A percentile compares a stretch with the other conserved stretches of the same genome.
Conservation (phyloP, 352 stramenopile species). For the Pythium aristosporum region DNA sequence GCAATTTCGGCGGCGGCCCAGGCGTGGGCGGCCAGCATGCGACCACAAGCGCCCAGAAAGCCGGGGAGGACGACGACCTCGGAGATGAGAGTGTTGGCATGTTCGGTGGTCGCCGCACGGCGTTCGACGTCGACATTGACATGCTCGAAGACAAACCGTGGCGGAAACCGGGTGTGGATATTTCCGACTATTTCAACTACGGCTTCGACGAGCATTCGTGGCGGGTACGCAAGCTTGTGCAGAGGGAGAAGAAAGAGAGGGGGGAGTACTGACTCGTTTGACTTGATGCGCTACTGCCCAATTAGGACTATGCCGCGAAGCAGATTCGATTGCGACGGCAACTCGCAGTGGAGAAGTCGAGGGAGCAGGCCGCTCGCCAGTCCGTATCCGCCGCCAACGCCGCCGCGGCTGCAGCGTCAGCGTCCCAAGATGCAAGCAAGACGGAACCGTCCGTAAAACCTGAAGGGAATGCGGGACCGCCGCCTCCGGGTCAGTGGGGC, state of each 20-base stretch:
- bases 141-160: conserved; percentile 90
- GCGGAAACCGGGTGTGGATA: conserved; percentile 89
- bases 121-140: conserved; percentile 92
- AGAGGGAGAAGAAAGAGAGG: not conserved
- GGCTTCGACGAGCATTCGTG: conserved; percentile 90
- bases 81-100: conserved; percentile 70
- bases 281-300: not conserved
- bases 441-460: conserved; percentile 18
- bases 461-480: conserved; percentile 8
- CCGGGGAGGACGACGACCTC: conserved; percentile 29
- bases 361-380: conserved; percentile 80
- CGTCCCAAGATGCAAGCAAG: conserved; percentile 17
- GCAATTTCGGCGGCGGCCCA: conserved; percentile 37
- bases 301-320: conserved; percentile 74
- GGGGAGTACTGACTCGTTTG: not conserved
- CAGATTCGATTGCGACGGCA: conserved; percentile 74
- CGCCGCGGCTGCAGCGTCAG: conserved; percentile 12
- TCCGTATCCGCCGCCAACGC: conserved; percentile 53
- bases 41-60: conserved; percentile 22
- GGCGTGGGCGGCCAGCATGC: conserved; percentile 31
- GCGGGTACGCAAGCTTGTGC: conserved; percentile 34
- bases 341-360: conserved; percentile 66
- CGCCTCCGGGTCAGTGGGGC: conserved; percentile 22
- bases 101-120: conserved; percentile 82
- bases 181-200: conserved; percentile 95